Evolutionary conservation across 148 eudicot genomes (phyloP), one percentile per base, ranked within the genome.

Genomic region (Dianthus caryophyllus): DNA sequence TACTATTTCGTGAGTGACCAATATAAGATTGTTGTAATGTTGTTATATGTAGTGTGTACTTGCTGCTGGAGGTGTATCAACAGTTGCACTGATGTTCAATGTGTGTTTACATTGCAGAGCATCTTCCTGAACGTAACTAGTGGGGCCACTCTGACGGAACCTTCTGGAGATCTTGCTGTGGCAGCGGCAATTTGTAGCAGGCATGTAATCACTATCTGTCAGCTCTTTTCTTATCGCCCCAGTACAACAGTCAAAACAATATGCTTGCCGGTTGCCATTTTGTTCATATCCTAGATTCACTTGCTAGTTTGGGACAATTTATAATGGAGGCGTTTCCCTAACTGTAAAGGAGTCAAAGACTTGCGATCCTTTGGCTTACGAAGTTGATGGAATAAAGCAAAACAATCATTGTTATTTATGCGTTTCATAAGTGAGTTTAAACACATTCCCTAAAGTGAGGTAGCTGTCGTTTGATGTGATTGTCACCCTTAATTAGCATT

Each of bases 131-230:
- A 95, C 70, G 89, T 88, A 53, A 78, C 88, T 16, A 87, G 90
- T 76, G 99, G 97, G 47, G 74, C 73, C 30, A 72, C 79, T 33
- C 72, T 95, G 68, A 68, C 78, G 2, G 99, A 95, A 67, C 85
- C 96, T 67, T 88, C 97, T 73, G 99, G 96, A 47, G 99, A 95
- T 80, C 96, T 90, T 64, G 97, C 99, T 43, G 77, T 90, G 72
- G 99, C 97, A 54, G 99, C 91, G 0, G 99, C 99, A 69, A 90
- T 95, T 71, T 95, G 99, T 80, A 95, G 99, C 88, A 88, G 97
- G 99, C 70, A 83, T 70, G 84, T 66, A 2, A 20, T 44, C 69
- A 59, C 73, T 58, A 31, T 21, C 64, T 52, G 30, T 36, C 74
- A 31, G 26, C 71, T 68, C 13, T 15, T 49, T 9, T 60, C 9